phyloP scores from a whole-genome alignment of 2,329 filamentous ascomycete genomes.

The Annulohypoxylon truncatum region DNA sequence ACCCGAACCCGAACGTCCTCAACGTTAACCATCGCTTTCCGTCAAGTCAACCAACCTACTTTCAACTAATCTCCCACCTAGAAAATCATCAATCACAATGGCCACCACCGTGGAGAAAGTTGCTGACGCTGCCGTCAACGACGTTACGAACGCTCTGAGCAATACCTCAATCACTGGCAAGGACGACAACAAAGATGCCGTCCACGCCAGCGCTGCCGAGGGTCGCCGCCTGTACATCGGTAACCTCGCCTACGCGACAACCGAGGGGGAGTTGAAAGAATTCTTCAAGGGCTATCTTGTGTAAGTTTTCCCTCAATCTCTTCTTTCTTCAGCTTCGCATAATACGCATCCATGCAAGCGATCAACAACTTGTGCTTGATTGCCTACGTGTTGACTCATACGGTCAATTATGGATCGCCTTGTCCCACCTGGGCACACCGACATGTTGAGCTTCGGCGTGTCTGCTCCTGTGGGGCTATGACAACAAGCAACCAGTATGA shows the following conservation, averaged over 20 bases:
- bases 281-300: slow-evolving; percentile 99
- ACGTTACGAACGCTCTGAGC: slow-evolving; percentile 79
- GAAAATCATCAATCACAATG: slow-evolving; percentile 73
- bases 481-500: neutral
- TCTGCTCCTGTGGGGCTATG: neutral
- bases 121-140: slow-evolving; percentile 73
- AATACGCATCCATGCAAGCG: neutral
- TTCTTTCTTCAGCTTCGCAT: neutral
- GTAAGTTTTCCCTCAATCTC: slow-evolving; percentile 69
- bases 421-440: slow-evolving; percentile 18
- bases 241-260: slow-evolving; percentile 99
- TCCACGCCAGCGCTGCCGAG: slow-evolving; percentile 96
- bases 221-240: slow-evolving; percentile 99
- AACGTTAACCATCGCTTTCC: slow-evolving; percentile 49
- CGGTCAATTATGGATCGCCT: slow-evolving; percentile 16
- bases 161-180: slow-evolving; percentile 76
- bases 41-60: slow-evolving; percentile 45
- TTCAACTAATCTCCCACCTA: slow-evolving; percentile 57
- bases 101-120: slow-evolving; percentile 82
- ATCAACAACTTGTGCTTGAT: slow-evolving; percentile 1
- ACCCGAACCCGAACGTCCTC: slow-evolving; percentile 52
- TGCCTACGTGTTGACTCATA: slow-evolving; percentile 14
- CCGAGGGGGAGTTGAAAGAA: slow-evolving; percentile 99
- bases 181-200: slow-evolving; percentile 79
- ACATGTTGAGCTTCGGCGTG: neutral